Base-by-base conservation (phyloP, 371 early-diverging fungal species). In the Lichtheimia hyalospora region DNA sequence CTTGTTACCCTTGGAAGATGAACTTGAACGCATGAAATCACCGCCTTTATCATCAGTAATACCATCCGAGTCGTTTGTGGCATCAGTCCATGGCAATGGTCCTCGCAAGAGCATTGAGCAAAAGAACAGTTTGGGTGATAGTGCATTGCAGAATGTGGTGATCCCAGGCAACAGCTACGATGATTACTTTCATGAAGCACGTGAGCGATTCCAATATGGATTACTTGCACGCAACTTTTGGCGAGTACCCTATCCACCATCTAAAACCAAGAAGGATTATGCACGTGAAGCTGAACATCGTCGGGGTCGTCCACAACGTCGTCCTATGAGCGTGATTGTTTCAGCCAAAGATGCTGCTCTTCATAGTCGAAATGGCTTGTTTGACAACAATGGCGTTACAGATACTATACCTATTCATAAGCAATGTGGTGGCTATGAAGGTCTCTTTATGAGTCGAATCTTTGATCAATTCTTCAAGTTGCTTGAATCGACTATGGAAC, bases 181-280 rank as follows among this genome's bases (percentile, higher is more conserved):
- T 50, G 81, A 81, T 44, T 81, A 81, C 25, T 81, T 81, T 28
- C 77, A 77, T 40, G 81, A 81, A 62, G 81, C 81, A 8, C 75
- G 77, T 48, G 81, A 81, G 54, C 58, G 77, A 21, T 73, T 77
- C 28, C 81, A 75, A 44, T 81, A 73, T 57, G 81, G 75, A 8
- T 51, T 81, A 16, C 54, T 81, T 23, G 81, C 81, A 7, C 68
- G 69, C 24, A 77, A 77, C 52, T 81, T 77, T 58, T 81, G 81
- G 81, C 71, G 73, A 24, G 58, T 67, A 0, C 77, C 81, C 0
- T 81, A 81, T 55, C 81, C 81, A 13, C 81, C 81, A 25, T 52
- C 58, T 4, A 77, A 75, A 46, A 75, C 70, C 3, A 66, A 62
- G 18, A 68, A 53, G 14, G 75, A 77, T 46, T 59, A 62, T 41